phyloP scores from a whole-genome alignment of 768 basidiomycete genomes.

The Chiua virens region DNA sequence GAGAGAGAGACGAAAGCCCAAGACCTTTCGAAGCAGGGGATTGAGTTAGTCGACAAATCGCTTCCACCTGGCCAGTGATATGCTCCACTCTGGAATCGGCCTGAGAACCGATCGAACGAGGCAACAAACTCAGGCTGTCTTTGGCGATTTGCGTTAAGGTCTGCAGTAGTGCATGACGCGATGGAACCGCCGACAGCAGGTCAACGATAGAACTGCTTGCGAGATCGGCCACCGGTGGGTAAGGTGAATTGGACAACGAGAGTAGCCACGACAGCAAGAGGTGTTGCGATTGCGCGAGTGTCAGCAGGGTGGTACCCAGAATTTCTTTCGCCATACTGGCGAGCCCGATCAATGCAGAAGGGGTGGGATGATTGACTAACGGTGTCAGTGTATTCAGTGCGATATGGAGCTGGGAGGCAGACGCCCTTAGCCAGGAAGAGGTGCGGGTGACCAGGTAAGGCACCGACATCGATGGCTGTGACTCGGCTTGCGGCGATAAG shows the following conservation, averaged over 20 bases:
- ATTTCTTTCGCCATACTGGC: constrained; percentile 53
- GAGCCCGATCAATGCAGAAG: constrained; percentile 61
- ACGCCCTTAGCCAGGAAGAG: constrained; percentile 76
- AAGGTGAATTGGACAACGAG: constrained; percentile 62
- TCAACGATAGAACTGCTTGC: constrained; percentile 49
- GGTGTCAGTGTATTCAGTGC: constrained; percentile 77
- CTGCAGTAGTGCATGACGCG: constrained; percentile 49
- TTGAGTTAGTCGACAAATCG: constrained; percentile 55
- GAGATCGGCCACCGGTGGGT: constrained; percentile 47
- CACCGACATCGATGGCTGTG: constrained; percentile 26
- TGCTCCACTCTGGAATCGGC: constrained; percentile 77
- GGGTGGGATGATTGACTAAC: constrained; percentile 69
- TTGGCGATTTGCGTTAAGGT: constrained; percentile 60
- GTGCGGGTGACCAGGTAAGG: constrained; percentile 59
- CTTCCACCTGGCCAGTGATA: constrained; percentile 63
- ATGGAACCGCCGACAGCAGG: constrained; percentile 45
- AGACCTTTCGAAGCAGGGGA: constrained; percentile 14
- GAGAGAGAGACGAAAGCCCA: constrained; percentile 45
- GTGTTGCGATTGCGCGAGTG: constrained; percentile 66
- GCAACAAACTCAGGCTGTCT: constrained; percentile 67
- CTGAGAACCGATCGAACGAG: constrained; percentile 66
- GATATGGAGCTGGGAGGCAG: constrained; percentile 79
- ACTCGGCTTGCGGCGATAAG: constrained; percentile 9
- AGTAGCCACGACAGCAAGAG: constrained; percentile 74
- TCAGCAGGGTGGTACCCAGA: constrained; percentile 54